Evolutionary conservation across 2,329 filamentous ascomycete species (phyloP), one percentile per base, ranked within the genome.

Genomic region (Phialocephala sp.): DNA sequence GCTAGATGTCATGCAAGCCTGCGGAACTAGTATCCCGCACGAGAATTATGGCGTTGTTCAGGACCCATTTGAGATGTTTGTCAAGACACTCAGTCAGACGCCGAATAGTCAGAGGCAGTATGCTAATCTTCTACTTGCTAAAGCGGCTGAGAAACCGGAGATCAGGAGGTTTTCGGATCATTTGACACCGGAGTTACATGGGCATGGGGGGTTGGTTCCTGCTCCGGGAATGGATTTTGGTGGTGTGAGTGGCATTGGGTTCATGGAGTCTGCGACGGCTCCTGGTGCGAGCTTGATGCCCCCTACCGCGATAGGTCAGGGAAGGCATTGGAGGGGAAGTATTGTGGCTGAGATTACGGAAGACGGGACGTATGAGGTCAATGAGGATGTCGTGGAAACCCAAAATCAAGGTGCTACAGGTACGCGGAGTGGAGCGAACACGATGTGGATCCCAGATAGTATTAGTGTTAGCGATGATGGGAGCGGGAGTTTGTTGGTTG

Each of bases 11-110:
- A 79, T 82, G 32, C 77, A 82, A 58, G 77, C 77, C n/a, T 71
- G 71, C 63, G 66, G 68, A 12, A 56, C 62, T 20, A 63, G 59
- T 39, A 59, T 76, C 47, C 64, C 66, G 1, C 61, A 56, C 8
- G 68, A 66, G 18, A 22, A 45, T 6, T 73, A 74, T 41, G 76
- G 77, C 5, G 74, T 77, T 1, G 72, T 72, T 0, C 72, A 79
- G 36, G 80, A 83, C 45, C 79, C 80, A 5, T 75, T 82, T 36
- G 78, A 80, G 66, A 78, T 82, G 20, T 82, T 82, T 68, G 77
- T 83, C 15, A 77, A 77, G 45, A 81, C 79, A 0, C 72, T 83
- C 18, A 81, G 79, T 58, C 77, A 78, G 5, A 82, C 79, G 43
- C 80, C 80, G 4, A 82, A 82, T 60, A 80, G 78, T 63, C 75